Conservation (phyloP, 345 rosid genomes). For the Acer yangbiense region DNA sequence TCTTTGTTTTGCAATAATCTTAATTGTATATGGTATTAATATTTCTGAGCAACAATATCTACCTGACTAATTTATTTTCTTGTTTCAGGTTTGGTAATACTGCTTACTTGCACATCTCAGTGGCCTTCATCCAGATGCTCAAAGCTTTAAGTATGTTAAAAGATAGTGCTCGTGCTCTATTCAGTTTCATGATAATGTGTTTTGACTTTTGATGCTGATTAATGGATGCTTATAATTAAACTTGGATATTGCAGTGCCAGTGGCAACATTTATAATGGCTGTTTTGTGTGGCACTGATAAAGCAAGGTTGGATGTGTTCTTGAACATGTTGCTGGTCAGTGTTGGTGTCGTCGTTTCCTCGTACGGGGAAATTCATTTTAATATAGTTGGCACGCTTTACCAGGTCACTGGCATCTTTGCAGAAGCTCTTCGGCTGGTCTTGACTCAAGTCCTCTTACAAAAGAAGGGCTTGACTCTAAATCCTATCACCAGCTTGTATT, state of each 20-base stretch:
- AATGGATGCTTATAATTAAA: constrained; percentile 27
- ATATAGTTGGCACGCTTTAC: constrained; percentile 85
- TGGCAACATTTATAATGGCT: constrained; percentile 86
- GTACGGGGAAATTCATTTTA: constrained; percentile 95
- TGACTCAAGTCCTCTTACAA: constrained; percentile 94
- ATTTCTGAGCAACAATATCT: neutral
- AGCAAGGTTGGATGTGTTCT: constrained; percentile 87
- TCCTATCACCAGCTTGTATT: constrained; percentile 93
- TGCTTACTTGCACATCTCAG: constrained; percentile 88
- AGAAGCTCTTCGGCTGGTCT: constrained; percentile 95
- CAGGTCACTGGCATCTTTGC: constrained; percentile 97
- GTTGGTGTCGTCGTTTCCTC: constrained; percentile 94
- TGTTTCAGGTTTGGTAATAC: constrained; percentile 90
- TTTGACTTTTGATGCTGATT: constrained; percentile 18
- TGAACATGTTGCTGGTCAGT: constrained; percentile 94
- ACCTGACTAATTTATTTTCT: constrained; percentile 7
- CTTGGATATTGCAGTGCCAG: constrained; percentile 83
- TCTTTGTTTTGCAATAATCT: neutral
- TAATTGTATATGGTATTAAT: neutral
- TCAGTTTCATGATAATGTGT: constrained; percentile 5
- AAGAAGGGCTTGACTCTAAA: constrained; percentile 88
- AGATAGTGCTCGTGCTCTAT: constrained; percentile 13
- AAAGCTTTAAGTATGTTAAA: constrained; percentile 86
- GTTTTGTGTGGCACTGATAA: constrained; percentile 92
- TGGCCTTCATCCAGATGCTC: constrained; percentile 99